Evolutionary conservation across 352 stramenopile species (phyloP), one percentile per base, ranked within the genome.

Genomic region (Saprolegnia diclina): DNA sequence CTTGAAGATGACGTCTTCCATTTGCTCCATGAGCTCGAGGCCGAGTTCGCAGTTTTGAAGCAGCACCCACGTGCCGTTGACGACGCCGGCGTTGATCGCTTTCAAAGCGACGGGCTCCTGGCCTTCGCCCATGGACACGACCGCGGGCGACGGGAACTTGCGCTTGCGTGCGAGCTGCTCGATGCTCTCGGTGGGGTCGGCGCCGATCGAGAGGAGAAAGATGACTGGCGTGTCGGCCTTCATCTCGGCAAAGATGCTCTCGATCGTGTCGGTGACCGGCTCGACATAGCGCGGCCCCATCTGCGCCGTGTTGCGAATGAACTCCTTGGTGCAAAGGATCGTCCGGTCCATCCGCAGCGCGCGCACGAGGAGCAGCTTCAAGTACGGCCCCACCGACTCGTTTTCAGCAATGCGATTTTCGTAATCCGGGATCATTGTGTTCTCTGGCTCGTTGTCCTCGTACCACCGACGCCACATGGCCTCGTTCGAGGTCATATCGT

Each of bases 1-100:
- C 72, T 98, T 98, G 50, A 95, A 88, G 73, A 99, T 87, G 67
- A 98, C 95, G 54, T 98, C 95, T 77, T 99, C 97, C 93, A 99
- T 98, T 67, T 98, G 91, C 74, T 98, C 92, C 96, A 99, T 99
- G 29, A 99, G 80, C 53, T 97, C 96, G 48, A 99, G 78, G 16
- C 96, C 97, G 18, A 99, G 81, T 56, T 99, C 96, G 68, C 96
- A 99, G 74, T 99, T 99, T 75, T 99, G 97, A 26, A 99, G 76
- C 16, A 99, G 72, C 26, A 99, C 96, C 96, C 97, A 99, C 50
- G 90, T 99, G 50, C 92, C 97, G 74, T 98, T 98, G 5, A 97
- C 91, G 21, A 98, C 93, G 1, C 93, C 96, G 24, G 89, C 87
- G 55, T 98, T 98, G 74, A 99, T 98, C 29, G 94, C 96, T 69